A percentile compares a stretch with the other conserved stretches of the same genome.
Conservation (phyloP, 2,329 filamentous ascomycete species). For the Fusarium decemcellulare region DNA sequence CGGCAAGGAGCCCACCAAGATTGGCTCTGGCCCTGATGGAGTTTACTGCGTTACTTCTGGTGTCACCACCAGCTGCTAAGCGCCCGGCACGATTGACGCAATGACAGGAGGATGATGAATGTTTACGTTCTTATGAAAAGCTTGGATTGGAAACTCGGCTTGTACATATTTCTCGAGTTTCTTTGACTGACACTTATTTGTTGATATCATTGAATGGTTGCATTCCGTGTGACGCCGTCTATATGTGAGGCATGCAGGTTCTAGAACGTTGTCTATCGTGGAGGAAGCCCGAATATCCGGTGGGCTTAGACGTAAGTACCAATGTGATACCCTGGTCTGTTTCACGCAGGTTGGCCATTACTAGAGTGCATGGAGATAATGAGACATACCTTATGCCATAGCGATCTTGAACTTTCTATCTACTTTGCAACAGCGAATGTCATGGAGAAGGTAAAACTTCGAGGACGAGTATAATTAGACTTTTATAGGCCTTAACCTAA, state of each 20-base stretch:
- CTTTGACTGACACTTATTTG: not conserved
- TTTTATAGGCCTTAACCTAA: no score
- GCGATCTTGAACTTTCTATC: no score
- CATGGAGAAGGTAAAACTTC: no score
- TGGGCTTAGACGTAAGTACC: no score
- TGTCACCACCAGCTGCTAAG: constrained; percentile 31
- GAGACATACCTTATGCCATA: no score
- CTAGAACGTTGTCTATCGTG: no score
- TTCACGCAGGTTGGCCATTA: no score
- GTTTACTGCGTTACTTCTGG: constrained; percentile 33
- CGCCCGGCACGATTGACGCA: constrained; percentile 4
- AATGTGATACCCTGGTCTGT: no score
- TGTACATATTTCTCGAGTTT: not conserved
- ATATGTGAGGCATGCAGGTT: not conserved
- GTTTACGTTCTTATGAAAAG: not conserved
- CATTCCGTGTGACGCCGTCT: not conserved
- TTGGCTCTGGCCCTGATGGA: constrained; percentile 42
- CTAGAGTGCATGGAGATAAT: no score
- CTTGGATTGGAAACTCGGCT: not conserved
- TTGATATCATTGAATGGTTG: not conserved
- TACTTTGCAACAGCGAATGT: no score
- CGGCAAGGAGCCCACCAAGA: constrained; percentile 42
- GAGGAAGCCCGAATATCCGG: no score
- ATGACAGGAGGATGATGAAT: not conserved
- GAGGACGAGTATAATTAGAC: no score